Base-by-base conservation (phyloP, 1,284 basidiomycete species). In the Rhodotorula sp. region DNA sequence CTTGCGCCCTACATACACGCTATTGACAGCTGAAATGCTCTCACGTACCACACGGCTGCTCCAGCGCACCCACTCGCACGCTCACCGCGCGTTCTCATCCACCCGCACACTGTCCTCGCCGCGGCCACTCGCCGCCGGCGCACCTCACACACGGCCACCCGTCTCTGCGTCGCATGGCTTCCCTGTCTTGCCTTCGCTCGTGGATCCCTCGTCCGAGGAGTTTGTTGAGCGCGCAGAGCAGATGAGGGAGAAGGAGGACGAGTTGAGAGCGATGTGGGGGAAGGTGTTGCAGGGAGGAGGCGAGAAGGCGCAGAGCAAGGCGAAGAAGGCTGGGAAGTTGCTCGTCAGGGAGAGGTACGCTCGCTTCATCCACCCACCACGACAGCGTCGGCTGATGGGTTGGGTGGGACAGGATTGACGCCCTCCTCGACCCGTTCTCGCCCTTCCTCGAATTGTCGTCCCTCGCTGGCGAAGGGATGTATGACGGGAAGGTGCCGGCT, bases 391-490 rank as follows among this genome's bases (percentile, higher is more conserved):
- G 10, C 52, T 47, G 50, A 28, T 4, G 24, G 18, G 30, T 20
- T 34, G 26, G 26, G 22, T 7, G 4, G 18, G 16, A 24, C 70
- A 88, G 88, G 69, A 81, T 90, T 24, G 82, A 85, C 4, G 80
- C 85, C 10, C 82, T 97, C 22, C 81, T 97, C 44, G 94, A 97
- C 79, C 88, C 90, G 13, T 87, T 89, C 77, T 89, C 91, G 16
- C 92, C 94, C 0, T 97, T 96, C 80, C 82, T 97, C 34, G 94
- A 97, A 79, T 84, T 97, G 8, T 93, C 91, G 2, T 83, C 87
- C 37, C 82, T 95, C 9, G 94, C 94, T 28, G 94, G 90, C 18
- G 87, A 94, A 77, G 90, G 89, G 24, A 89, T 96, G 28, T 97
- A 97, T 78, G 85, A 82, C 10, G 87, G 94, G 75, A 82, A 84